Base-by-base conservation (phyloP, 352 stramenopile genomes). In the Elongisporangium anandrum region DNA sequence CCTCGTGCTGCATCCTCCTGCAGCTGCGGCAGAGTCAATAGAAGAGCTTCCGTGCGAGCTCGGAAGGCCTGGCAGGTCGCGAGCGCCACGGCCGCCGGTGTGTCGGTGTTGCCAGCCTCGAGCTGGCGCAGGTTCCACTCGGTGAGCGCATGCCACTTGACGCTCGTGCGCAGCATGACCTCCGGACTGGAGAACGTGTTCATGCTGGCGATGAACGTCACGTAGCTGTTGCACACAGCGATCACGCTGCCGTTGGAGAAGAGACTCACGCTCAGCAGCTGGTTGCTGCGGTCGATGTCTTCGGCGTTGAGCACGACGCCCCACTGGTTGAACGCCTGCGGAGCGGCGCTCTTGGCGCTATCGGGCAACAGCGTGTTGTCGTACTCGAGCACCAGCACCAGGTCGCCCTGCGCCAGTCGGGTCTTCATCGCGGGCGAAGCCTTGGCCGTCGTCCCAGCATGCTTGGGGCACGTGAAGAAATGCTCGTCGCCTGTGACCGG, bases 341-440 rank as follows among this genome's bases (percentile, higher is more conserved):
- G 69, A 0, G 73, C 73, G 8, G 65, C 57, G 16, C 59, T 54
- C 51, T 74, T 85, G 16, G 73, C 69, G 4, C 47, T 74, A 2
- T 54, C 23, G 3, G 80, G 73, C 39, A 92, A 54, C 20, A 90
- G 34, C 17, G 72, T 62, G 60, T 90, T 92, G 47, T 61, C 70
- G 52, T 87, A 87, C 53, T 92, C 80, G 2, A 92, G 67, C 8
- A 90, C 66, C 17, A 92, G 64, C 53, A 90, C 83, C 12, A 90
- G 52, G 59, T 92, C 81, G 7, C 79, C 80, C 13, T 71, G 53
- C 10, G 73, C 62, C 7, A 82, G 56, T 77, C 13, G 68, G 65
- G 24, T 75, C 65, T 2, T 51, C n/a, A 24, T 58, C 66, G 38
- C 59, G 59, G 29, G 24, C 54, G 45, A 16, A 4, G 48, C 56